Percentiles rank a stretch among this genome's conserved stretches.
phyloP scores from a whole-genome alignment of 306 rosid genomes.

The Parietaria judaica region DNA sequence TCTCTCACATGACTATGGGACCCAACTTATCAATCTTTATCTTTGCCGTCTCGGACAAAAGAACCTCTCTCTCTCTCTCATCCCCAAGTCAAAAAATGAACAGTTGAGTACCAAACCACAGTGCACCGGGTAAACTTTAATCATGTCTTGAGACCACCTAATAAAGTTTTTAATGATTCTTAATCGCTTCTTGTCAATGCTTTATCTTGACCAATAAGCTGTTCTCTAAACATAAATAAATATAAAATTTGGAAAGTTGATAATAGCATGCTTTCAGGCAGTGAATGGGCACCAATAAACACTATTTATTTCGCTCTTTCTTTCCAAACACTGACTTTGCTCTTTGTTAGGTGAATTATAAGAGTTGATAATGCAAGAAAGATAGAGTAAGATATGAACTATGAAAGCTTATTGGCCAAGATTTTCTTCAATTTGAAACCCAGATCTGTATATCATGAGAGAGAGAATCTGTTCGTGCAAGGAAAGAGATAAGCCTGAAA shows the following conservation, averaged over 20 bases:
- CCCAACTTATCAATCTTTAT: slow-evolving; percentile 27
- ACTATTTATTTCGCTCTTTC: not conserved
- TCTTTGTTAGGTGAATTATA: not conserved
- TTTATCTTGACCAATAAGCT: too few species aligned
- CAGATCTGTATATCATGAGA: slow-evolving; percentile 16
- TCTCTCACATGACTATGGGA: slow-evolving; percentile 43
- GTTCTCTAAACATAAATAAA: too few species aligned
- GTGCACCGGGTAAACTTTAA: slow-evolving; percentile 7
- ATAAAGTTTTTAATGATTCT: slow-evolving; percentile 38
- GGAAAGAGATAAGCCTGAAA: not conserved
- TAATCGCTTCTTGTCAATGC: slow-evolving; percentile 1
- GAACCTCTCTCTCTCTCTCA: slow-evolving; percentile 14
- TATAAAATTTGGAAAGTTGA: slow-evolving; percentile 11
- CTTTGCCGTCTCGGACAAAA: slow-evolving; percentile 8
- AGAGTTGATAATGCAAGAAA: not conserved
- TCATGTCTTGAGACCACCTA: slow-evolving; percentile 36
- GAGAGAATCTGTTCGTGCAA: not conserved
- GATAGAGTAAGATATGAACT: not conserved
- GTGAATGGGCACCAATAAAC: slow-evolving; percentile 6
- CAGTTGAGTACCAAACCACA: slow-evolving; percentile 28
- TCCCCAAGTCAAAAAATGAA: slow-evolving; percentile 12
- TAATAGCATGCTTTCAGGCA: not conserved
- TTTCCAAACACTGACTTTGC: not conserved
- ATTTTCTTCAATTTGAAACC: not conserved
- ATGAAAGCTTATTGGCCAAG: not conserved